Evolutionary conservation across 805 yeast species (phyloP), one percentile per base, ranked within the genome.

Genomic region (Lipomyces oligophaga): DNA sequence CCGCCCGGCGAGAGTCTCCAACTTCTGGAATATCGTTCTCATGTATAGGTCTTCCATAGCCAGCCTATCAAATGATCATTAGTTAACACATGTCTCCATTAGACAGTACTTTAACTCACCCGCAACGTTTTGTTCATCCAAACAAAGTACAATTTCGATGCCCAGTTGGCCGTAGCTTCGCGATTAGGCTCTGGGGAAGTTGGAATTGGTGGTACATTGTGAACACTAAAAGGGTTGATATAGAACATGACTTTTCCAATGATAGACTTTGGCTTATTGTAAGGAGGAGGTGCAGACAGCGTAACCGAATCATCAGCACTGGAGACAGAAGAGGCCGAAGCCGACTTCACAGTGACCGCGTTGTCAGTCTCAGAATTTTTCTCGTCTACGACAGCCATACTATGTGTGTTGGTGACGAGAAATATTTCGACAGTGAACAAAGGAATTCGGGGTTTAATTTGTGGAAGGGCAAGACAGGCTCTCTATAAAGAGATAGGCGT

Each of bases 41-140:
- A 40, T 72, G 74, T 22, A 83, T 59, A 10, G 85, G 78, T 56
- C 89, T 69, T 49, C 76, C 71, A 62, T 82, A 83, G 0, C 88
- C 89, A 18, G 53, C 24, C 49, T 49, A 24, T 1, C 13, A n/a
- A 6, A 19, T 6, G 20, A 5, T 13, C 6, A 19, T 5, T 5
- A 38, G 25, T 26, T 8, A 26, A 15, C 18, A 19, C 11, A 19
- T 24, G 5, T 15, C 20, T 25, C 11, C 7, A 24, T 13, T 8
- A 25, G 27, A 13, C 3, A 8, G 16, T 15, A 26, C 3, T 11
- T 13, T 11, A 25, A 10, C 27, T 21, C 19, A 38, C 42, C 42
- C 20, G 30, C 35, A 38, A n/a, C 30, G 31, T 11, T 7, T 11
- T 30, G 15, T 31, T 19, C 43, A 40, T 40, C 43, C 37, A 40